Conservation (phyloP, 2,329 filamentous ascomycete genomes). For the Apiospora saccharicola region DNA sequence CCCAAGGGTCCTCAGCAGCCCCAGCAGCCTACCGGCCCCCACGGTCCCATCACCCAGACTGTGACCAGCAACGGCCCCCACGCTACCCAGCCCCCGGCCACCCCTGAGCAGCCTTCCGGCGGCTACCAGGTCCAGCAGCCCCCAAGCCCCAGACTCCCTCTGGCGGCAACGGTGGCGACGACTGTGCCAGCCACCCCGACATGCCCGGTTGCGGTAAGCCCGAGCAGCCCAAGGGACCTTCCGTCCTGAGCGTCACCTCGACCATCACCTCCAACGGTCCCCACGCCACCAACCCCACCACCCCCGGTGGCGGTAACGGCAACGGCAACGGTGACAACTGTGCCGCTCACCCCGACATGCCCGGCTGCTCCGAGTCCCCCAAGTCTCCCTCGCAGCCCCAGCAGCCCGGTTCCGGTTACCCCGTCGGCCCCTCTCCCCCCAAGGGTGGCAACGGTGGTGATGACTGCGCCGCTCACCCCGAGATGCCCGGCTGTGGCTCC, state of each 20-base stretch:
- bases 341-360: not conserved
- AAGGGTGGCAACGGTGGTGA: not conserved
- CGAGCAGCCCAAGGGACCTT: not conserved
- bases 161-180: no score
- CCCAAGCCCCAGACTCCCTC: not conserved
- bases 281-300: not conserved
- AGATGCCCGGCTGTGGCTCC: not conserved
- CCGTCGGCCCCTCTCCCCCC: not conserved
- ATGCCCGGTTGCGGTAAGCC: not conserved
- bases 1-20: not conserved
- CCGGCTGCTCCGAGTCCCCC: not conserved
- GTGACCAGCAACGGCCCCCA: not conserved
- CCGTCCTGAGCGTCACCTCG: no score
- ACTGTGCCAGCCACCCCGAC: not conserved
- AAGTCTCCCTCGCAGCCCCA: not conserved
- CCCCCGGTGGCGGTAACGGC: not conserved
- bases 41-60: not conserved
- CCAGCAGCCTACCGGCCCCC: not conserved
- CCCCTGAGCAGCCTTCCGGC: not conserved
- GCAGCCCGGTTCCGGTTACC: not conserved
- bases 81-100: not conserved
- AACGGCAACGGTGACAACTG: not conserved
- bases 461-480: not conserved
- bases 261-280: not conserved
- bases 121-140: not conserved